phyloP scores from a whole-genome alignment of 2,329 filamentous ascomycete genomes.

The Exophiala bonariae region DNA sequence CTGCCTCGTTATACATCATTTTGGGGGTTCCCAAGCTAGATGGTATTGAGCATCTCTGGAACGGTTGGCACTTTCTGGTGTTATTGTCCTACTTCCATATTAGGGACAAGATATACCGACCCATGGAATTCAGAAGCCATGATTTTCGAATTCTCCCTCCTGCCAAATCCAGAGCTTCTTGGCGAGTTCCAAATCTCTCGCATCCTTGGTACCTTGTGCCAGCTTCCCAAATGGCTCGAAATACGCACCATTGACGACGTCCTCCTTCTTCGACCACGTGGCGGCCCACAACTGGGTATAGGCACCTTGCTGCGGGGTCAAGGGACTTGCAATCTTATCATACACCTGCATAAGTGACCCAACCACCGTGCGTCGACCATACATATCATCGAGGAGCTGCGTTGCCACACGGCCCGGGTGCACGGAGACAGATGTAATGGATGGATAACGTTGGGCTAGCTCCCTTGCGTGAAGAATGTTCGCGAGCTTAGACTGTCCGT shows the following conservation, averaged over 20 bases:
- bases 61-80: no score
- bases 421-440: conserved; percentile 38
- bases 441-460: conserved; percentile 40
- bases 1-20: no score
- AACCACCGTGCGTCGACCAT: neutral
- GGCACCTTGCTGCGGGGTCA: conserved; percentile 13
- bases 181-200: conserved; percentile 29
- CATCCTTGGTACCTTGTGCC: conserved; percentile 30
- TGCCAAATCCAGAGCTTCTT: conserved; percentile 41
- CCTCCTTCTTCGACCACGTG: conserved; percentile 7
- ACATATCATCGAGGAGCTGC: conserved; percentile 31
- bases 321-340: conserved; percentile 4
- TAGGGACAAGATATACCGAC: no score
- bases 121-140: conserved; percentile 7
- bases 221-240: conserved; percentile 10
- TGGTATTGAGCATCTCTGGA: no score
- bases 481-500: conserved; percentile 51
- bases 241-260: conserved; percentile 12
- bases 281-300: conserved; percentile 32
- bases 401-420: conserved; percentile 46
- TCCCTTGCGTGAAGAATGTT: conserved; percentile 46
- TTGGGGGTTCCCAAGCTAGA: no score
- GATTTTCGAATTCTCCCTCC: conserved; percentile 21
- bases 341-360: conserved; percentile 5
- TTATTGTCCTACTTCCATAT: no score